Percentiles rank a stretch among this genome's conserved stretches.
These are phyloP conservation scores for Penicillium sp. DNA, from an alignment of 2,329 filamentous ascomycete genomes.

Conservation along the genomic window DNA sequence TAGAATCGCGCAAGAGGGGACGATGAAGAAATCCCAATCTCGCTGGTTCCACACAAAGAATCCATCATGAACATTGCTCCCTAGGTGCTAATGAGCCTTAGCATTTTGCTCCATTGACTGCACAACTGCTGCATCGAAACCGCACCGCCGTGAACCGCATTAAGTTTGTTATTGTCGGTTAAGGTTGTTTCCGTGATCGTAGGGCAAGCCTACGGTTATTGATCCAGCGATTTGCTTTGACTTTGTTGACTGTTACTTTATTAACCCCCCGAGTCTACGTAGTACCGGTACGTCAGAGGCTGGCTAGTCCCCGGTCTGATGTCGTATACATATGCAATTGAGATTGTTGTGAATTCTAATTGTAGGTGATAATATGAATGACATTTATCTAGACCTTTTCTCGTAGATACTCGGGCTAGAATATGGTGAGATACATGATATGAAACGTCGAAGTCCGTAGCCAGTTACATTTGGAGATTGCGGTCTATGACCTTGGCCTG, in stretches of 20 bases:
- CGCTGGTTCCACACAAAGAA: slow-evolving; percentile 24
- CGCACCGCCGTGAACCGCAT: slow-evolving; percentile 14
- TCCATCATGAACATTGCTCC: slow-evolving; percentile 24
- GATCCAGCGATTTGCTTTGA: slow-evolving; percentile 19
- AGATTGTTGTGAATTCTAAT: not conserved
- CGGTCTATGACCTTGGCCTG: not conserved
- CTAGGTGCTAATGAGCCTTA: slow-evolving; percentile 7
- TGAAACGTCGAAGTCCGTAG: not conserved
- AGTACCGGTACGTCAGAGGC: not conserved
- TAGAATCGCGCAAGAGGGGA: slow-evolving; percentile 12
- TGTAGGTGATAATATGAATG: not conserved
- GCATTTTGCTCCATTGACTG: not conserved
- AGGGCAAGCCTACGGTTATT: slow-evolving; percentile 21
- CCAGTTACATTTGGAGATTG: not conserved
- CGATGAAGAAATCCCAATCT: slow-evolving; percentile 12
- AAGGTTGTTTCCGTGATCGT: no score
- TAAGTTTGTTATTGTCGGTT: slow-evolving; percentile 13
- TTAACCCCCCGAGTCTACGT: not conserved
- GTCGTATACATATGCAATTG: not conserved
- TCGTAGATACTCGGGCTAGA: not conserved
- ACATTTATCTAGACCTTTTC: not conserved
- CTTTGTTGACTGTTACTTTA: not conserved
- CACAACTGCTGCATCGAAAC: slow-evolving; percentile 23
- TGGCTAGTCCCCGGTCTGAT: not conserved
- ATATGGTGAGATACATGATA: not conserved